These are phyloP conservation scores for Penicillium simplicissimum DNA, from an alignment of 495 filamentous ascomycete genomes.

Conservation along the genomic window DNA sequence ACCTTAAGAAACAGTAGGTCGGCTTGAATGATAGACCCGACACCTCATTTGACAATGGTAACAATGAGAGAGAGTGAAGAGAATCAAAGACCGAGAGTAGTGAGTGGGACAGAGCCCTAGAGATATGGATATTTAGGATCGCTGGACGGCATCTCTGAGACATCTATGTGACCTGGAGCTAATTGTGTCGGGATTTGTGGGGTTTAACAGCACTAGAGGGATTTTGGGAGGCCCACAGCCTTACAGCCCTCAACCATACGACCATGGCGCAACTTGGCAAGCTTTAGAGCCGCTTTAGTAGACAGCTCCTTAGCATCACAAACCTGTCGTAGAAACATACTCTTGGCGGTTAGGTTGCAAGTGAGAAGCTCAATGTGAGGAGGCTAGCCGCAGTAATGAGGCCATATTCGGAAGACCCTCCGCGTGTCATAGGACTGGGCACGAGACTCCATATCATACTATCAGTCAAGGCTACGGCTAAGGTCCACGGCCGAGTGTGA, in stretches of 20 bases:
- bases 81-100: background rate
- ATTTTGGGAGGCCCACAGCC: background rate
- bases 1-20: background rate
- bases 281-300: background rate
- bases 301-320: background rate
- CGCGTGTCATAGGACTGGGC: background rate
- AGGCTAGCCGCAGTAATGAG: background rate
- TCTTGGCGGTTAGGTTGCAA: background rate
- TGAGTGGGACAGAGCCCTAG: background rate
- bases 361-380: background rate
- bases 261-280: background rate
- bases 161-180: background rate
- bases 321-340: background rate
- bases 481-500: background rate
- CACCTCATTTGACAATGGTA: conserved; percentile 1
- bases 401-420: background rate
- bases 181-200: background rate
- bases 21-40: background rate
- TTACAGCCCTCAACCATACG: background rate
- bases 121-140: no score
- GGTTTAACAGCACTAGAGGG: background rate
- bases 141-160: no score
- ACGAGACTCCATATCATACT: background rate
- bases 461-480: background rate
- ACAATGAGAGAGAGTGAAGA: background rate